Base-by-base conservation (phyloP, 2,329 filamentous ascomycete species). In the Microcyclospora tardicrescens region DNA sequence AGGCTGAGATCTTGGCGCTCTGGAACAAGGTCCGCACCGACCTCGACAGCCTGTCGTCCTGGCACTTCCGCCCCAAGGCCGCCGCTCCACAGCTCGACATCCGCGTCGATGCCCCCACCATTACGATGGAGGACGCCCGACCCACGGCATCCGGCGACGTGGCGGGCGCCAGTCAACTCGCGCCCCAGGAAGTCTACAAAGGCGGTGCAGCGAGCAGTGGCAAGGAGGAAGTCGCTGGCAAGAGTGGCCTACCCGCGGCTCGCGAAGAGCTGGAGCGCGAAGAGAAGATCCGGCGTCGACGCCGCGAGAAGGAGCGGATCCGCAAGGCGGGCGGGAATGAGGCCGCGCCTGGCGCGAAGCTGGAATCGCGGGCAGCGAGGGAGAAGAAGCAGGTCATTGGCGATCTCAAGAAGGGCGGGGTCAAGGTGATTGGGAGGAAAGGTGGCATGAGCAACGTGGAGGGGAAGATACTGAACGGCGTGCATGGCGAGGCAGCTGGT, bases 61-160 rank as follows among this genome's bases (percentile, higher is more conserved):
- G 85, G 79, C 83, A 95, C 64, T 95, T 94, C 73, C 87, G 84
- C 61, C 91, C 91, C 38, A 93, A 87, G 65, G 79, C 84, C 10
- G 73, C 80, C 2, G 81, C 81, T 37, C 77, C 84, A n/a, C 75
- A 76, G 34, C 75, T 98, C 45, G 87, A 84, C 33, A 82, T 95
- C 39, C 81, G 95, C 28, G 74, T 84, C 16, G 89, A 96, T 61
- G 84, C 91, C 3, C 84, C 87, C n/a, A 85, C 84, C 3, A 79
- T 96, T 47, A 73, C 75, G 49, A 93, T 96, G 82, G 91, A 98
- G 66, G 91, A 98, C 56, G 89, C 86, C 1, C 81, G 93, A 52
- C 89, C 91, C 6, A 80, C 81, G 12, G 84, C 81, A 1, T 82
- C 83, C 33, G 78, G 79, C 54, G 84, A 81, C 32, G 75, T 86